Conservation (phyloP, 768 basidiomycete species). For the Lactifluus hygrophoroides region DNA sequence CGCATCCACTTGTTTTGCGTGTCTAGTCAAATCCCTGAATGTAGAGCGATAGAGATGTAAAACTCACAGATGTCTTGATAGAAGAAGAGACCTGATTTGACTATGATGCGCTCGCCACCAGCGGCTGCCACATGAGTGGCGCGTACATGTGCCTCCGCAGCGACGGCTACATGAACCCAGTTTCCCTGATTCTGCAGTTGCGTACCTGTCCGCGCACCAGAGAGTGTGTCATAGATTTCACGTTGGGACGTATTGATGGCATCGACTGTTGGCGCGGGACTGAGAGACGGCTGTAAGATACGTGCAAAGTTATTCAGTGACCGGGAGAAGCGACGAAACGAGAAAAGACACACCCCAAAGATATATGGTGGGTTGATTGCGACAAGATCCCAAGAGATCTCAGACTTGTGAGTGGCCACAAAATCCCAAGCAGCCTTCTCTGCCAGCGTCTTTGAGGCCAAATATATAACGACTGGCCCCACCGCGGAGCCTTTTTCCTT, state of each 20-base stretch:
- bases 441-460: conserved; percentile 49
- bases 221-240: conserved; percentile 7
- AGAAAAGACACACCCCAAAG: conserved; percentile 2
- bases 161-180: conserved; percentile 2
- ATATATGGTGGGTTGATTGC: conserved; percentile 44
- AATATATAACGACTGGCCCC: conserved; percentile 36
- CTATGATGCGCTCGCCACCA: conserved; percentile 12
- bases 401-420: conserved; percentile 34
- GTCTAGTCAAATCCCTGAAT: not conserved
- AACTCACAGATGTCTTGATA: conserved; percentile 8
- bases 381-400: conserved; percentile 43
- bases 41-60: not conserved
- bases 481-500: conserved; percentile 43
- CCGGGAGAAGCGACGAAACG: not conserved
- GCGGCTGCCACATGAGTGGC: not conserved
- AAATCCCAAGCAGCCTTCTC: conserved; percentile 52
- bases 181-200: not conserved
- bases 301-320: not conserved
- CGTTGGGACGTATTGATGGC: conserved; percentile 15
- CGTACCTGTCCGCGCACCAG: not conserved
- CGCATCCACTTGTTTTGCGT: not conserved
- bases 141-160: conserved; percentile 10
- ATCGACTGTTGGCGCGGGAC: conserved; percentile 2
- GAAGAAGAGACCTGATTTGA: conserved; percentile 1
- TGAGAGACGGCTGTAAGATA: conserved; percentile 26